A percentile compares a stretch with the other conserved stretches of the same genome.
Evolutionary conservation across 805 yeast species (phyloP).

Genomic region (Pichia kluyveri): DNA sequence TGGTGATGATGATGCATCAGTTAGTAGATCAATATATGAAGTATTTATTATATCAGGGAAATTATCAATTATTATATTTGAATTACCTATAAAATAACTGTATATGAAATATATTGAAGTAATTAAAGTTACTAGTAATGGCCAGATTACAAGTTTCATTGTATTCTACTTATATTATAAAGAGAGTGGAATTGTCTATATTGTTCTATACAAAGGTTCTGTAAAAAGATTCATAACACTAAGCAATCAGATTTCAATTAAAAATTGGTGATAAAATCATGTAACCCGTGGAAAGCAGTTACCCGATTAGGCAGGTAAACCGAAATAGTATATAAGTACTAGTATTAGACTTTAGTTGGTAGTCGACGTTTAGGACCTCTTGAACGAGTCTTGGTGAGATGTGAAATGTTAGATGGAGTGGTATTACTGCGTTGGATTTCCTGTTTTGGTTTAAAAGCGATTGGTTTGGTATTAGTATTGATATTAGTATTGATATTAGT

Average conservation of each 20-base stretch:
- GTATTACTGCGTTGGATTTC: neutral
- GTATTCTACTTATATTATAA: too few relatives aligned
- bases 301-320: neutral
- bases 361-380: constrained; percentile 44
- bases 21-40: constrained; percentile 29
- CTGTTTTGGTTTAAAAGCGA: too few relatives aligned
- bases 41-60: neutral
- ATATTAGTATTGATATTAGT: too few relatives aligned
- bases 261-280: too few relatives aligned
- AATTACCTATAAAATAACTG: too few relatives aligned
- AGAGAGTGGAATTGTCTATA: too few relatives aligned
- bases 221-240: too few relatives aligned
- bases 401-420: constrained; percentile 24
- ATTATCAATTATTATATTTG: neutral
- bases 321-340: neutral
- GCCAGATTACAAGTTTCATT: too few relatives aligned
- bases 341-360: constrained; percentile 24
- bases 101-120: neutral
- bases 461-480: too few relatives aligned
- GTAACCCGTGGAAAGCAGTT: neutral
- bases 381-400: constrained; percentile 38
- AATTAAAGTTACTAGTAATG: too few relatives aligned
- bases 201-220: too few relatives aligned
- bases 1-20: constrained; percentile 31
- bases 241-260: too few relatives aligned